Base-by-base conservation (phyloP, 192 early-diverging fungal genomes). In the Coemansia sp. region DNA sequence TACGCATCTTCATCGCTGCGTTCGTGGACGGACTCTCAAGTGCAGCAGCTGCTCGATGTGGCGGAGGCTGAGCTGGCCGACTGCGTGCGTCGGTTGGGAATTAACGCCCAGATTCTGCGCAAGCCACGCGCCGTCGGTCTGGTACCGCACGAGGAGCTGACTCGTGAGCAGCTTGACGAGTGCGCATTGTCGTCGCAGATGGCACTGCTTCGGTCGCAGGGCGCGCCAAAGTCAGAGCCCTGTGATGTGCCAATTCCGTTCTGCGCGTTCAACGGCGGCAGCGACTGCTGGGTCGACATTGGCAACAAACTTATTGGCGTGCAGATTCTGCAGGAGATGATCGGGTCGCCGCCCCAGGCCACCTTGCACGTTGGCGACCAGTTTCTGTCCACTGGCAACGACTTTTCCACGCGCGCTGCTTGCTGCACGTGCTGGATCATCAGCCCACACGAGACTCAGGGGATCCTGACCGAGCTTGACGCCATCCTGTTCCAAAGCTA, bases 221-320 rank as follows among this genome's bases (percentile, higher is more conserved):
- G 73, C 20, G 71, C 85, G 55, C 79, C 85, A 25, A 81, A 80
- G 51, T 76, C 86, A 8, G 67, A 65, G 46, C 83, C 83, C 3
- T 61, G 74, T 59, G 73, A 83, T 40, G 82, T 73, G 21, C 74
- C 84, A 0, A 82, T 96, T 9, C 94, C 94, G 2, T 96, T 93
- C 79, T 96, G 94, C 66, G 92, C 92, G 17, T 96, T 96, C 57
- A 94, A 94, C 73, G 94, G 94, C 57, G 94, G 94, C 21, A 84
- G 64, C 61, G 94, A 96, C 70, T 90, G 90, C 58, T 96, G 91
- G 90, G 88, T 96, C 7, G 94, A 96, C 56, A 90, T 96, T 63
- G 94, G 94, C 25, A 96, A 94, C 83, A 96, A 96, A 74, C 78
- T 95, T 11, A 93, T 96, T 60, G 94, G 93, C 64, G 94, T 96